A percentile compares a stretch with the other conserved stretches of the same genome.
Evolutionary conservation across 169 alveolate genomes (phyloP).

Genomic region (Plasmodium ovale): DNA sequence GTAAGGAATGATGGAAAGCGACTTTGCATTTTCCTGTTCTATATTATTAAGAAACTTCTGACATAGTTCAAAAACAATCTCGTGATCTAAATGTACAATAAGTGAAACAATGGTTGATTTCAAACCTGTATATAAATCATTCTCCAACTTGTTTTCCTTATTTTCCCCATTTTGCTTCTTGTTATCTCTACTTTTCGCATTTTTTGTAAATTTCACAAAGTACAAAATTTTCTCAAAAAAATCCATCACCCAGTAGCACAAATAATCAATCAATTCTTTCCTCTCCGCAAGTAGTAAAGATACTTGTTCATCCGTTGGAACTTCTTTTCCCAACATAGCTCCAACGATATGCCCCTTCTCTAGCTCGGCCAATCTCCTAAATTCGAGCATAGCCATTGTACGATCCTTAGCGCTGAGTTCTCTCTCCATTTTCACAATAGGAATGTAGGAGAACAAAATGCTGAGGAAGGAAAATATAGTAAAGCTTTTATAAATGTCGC

Average conservation of each 20-base stretch:
- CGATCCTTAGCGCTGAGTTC: conserved; percentile 5
- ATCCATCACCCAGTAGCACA: conserved; percentile 66
- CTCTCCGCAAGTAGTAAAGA: conserved; percentile 20
- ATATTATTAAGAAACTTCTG: conserved; percentile 56
- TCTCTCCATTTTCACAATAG: conserved; percentile 51
- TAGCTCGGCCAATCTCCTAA: conserved; percentile 12
- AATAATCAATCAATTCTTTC: conserved; percentile 46
- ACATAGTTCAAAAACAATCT: conserved; percentile 43
- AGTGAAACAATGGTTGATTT: conserved; percentile 49
- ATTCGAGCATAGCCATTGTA: conserved; percentile 8
- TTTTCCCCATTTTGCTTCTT: conserved; percentile 65
- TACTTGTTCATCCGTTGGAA: conserved; percentile 12
- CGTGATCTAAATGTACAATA: conserved; percentile 67
- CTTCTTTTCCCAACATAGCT: not conserved
- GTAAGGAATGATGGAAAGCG: conserved; percentile 59
- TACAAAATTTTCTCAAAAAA: conserved; percentile 70
- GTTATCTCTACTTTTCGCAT: conserved; percentile 44
- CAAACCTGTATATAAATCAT: conserved; percentile 66
- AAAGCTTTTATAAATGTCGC: conserved; percentile 72
- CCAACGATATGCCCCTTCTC: not conserved
- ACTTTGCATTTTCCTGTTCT: conserved; percentile 53
- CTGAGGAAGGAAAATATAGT: conserved; percentile 64
- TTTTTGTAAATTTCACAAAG: conserved; percentile 53
- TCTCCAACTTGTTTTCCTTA: conserved; percentile 40
- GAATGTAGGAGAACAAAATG: conserved; percentile 59